Evolutionary conservation across 345 rosid species (phyloP).

Genomic region (Aquilaria malaccensis): DNA sequence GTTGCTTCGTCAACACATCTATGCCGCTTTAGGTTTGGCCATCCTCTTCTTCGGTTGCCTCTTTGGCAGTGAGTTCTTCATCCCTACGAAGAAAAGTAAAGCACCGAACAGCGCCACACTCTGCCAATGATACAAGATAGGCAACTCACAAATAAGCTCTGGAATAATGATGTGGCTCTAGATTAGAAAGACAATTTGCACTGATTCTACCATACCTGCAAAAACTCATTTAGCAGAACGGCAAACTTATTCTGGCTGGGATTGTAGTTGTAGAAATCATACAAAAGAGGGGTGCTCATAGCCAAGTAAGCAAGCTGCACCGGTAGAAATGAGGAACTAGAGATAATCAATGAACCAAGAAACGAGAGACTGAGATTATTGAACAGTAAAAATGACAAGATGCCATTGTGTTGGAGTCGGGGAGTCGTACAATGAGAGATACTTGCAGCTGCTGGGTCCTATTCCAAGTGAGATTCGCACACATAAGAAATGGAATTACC

Average conservation of each 20-base stretch:
- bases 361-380: no score
- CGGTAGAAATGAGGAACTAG: slow-evolving; percentile 9
- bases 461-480: neutral
- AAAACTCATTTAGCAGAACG: slow-evolving; percentile 49
- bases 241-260: slow-evolving; percentile 32
- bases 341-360: neutral
- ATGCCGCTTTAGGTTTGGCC: slow-evolving; percentile 44
- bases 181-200: neutral
- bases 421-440: neutral
- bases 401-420: no score
- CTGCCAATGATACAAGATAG: slow-evolving; percentile 29
- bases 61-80: slow-evolving; percentile 69
- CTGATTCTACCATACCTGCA: slow-evolving; percentile 40
- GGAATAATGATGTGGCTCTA: neutral
- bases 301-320: slow-evolving; percentile 59
- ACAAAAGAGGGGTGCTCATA: slow-evolving; percentile 50
- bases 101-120: slow-evolving; percentile 82
- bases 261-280: slow-evolving; percentile 79
- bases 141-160: neutral
- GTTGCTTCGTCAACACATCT: slow-evolving; percentile 15
- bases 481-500: neutral
- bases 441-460: neutral
- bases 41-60: slow-evolving; percentile 59
- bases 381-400: no score
- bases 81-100: slow-evolving; percentile 74